These are phyloP conservation scores for Volvox carteri DNA, from an alignment of 163 green algal species.

Conservation along the genomic window DNA sequence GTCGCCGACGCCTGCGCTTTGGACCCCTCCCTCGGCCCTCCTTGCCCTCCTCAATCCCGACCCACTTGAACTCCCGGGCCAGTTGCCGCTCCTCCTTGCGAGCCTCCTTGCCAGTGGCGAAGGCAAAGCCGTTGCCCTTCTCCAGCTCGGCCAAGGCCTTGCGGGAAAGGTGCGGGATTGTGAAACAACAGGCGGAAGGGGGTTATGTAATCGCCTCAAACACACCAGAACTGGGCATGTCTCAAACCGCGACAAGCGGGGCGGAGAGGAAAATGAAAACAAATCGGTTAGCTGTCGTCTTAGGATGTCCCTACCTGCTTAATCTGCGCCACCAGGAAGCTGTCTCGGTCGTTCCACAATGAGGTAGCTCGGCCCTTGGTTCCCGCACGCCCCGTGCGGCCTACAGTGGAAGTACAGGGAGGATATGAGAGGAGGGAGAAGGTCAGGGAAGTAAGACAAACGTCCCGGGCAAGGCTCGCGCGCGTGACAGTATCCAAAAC, in stretches of 20 bases:
- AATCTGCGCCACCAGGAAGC: slow-evolving; percentile 85
- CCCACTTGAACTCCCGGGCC: slow-evolving; percentile 65
- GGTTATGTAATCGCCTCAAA: too few relatives aligned
- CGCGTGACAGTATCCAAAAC: too few relatives aligned
- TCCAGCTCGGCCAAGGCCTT: slow-evolving; percentile 82
- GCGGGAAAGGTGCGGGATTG: neutral
- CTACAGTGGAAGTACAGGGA: slow-evolving; percentile 45
- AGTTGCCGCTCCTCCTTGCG: slow-evolving; percentile 64
- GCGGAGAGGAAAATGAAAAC: neutral
- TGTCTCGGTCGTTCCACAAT: slow-evolving; percentile 90
- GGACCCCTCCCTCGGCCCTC: too few relatives aligned
- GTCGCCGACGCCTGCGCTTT: too few relatives aligned
- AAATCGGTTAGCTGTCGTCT: neutral
- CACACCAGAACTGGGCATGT: too few relatives aligned
- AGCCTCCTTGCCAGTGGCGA: slow-evolving; percentile 89
- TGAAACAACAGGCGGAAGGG: too few relatives aligned
- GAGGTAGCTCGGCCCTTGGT: slow-evolving; percentile 83
- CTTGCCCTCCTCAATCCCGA: neutral
- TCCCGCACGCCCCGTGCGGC: slow-evolving; percentile 86
- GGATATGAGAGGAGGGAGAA: neutral
- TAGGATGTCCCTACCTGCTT: slow-evolving; percentile 65
- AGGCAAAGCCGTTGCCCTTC: slow-evolving; percentile 85
- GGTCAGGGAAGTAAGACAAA: too few relatives aligned
- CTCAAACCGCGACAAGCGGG: too few relatives aligned
- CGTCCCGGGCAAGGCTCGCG: too few relatives aligned